A percentile compares a stretch with the other conserved stretches of the same genome.
phyloP scores from a whole-genome alignment of 805 yeast species.

The Yamadazyma philogaea region DNA sequence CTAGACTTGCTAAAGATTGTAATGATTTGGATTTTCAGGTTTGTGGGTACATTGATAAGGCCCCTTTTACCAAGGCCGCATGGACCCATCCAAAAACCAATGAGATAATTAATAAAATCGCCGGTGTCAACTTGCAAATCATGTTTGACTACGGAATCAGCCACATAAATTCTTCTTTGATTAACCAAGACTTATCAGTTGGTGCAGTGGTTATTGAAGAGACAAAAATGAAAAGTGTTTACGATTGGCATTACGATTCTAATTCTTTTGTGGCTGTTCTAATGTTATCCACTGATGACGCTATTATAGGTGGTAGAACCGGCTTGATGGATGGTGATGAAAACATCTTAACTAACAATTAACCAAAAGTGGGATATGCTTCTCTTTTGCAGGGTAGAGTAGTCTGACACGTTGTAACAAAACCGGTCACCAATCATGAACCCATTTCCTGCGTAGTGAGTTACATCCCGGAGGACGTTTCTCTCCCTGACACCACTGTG shows the following conservation, averaged over 20 bases:
- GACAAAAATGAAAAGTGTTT: constrained; percentile 9
- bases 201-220: constrained; percentile 9
- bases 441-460: constrained; percentile 44
- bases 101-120: constrained; percentile 23
- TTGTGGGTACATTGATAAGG: constrained; percentile 22
- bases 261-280: constrained; percentile 16
- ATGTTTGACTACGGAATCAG: constrained; percentile 28
- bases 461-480: constrained; percentile 39
- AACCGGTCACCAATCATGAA: constrained; percentile 30
- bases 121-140: constrained; percentile 26
- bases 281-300: constrained; percentile 16
- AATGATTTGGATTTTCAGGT: constrained; percentile 29
- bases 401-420: constrained; percentile 21
- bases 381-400: constrained; percentile 23
- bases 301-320: constrained; percentile 17
- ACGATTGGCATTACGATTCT: constrained; percentile 19
- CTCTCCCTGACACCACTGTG: constrained; percentile 36
- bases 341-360: constrained; percentile 15
- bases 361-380: constrained; percentile 22
- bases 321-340: constrained; percentile 17
- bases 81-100: constrained; percentile 29
- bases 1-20: constrained; percentile 22
- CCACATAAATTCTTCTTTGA: constrained; percentile 24
- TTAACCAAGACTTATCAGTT: constrained; percentile 14
- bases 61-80: constrained; percentile 25